Conservation (phyloP, 192 early-diverging fungal genomes). For the Obelidium mucronatum region DNA sequence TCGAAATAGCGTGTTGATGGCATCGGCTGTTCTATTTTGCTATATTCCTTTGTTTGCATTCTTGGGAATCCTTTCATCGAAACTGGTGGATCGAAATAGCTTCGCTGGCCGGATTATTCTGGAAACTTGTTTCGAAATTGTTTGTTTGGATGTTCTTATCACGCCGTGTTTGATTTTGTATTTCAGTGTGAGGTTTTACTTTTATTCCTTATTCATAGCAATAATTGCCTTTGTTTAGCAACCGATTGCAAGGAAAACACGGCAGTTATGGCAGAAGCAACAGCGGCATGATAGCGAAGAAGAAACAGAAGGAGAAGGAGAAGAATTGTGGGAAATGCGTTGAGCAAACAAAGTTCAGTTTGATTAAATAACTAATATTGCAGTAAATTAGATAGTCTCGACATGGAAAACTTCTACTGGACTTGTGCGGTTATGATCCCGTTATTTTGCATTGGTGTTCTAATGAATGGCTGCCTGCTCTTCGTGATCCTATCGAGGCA, state of each 20-base stretch:
- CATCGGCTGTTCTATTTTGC: neutral
- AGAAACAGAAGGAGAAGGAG: neutral
- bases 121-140: neutral
- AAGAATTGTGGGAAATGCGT: neutral
- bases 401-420: too few relatives aligned
- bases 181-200: neutral
- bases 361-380: neutral
- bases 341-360: neutral
- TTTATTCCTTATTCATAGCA: too few relatives aligned
- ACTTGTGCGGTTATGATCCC: neutral
- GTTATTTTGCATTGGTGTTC: neutral
- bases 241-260: too few relatives aligned
- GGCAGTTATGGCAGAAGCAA: too few relatives aligned
- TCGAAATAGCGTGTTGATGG: neutral
- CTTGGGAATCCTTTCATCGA: neutral
- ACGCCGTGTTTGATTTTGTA: conserved; percentile 15
- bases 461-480: too few relatives aligned
- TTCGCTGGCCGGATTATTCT: neutral
- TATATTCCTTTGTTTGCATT: neutral
- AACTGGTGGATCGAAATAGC: neutral
- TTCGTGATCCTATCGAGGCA: too few relatives aligned
- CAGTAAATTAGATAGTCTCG: neutral
- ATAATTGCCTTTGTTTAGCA: too few relatives aligned
- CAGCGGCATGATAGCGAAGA: too few relatives aligned
- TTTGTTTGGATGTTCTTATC: neutral